phyloP scores from a whole-genome alignment of 2,329 filamentous ascomycete species.

The Talaromyces sp. region DNA sequence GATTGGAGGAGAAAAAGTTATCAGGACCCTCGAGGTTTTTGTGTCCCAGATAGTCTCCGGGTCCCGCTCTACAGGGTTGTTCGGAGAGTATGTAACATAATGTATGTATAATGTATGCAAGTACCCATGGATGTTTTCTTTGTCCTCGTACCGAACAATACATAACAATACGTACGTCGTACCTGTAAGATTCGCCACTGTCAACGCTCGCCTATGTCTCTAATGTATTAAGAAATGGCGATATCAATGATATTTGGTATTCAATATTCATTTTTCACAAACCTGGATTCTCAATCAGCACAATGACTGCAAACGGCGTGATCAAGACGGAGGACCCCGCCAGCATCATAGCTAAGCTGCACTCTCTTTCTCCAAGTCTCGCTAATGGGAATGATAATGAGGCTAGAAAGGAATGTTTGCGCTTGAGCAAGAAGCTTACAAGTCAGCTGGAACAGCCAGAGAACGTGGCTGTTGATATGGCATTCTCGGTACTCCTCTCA shows the following conservation, averaged over 20 bases:
- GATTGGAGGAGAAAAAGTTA: background rate
- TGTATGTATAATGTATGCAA: background rate
- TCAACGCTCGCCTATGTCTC: background rate
- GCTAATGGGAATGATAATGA: background rate
- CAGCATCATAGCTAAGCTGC: background rate
- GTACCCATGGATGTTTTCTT: background rate
- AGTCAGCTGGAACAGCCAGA: background rate
- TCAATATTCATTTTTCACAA: too few relatives aligned
- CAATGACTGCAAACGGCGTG: background rate
- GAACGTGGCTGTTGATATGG: constrained; percentile 12
- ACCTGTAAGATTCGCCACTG: background rate
- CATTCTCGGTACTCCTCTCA: constrained; percentile 5
- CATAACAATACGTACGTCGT: background rate
- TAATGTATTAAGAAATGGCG: background rate
- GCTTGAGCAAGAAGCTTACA: background rate
- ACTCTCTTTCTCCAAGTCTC: background rate
- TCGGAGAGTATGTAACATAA: background rate
- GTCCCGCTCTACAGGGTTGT: background rate
- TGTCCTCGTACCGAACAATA: background rate
- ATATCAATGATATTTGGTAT: background rate
- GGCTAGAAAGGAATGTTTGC: background rate
- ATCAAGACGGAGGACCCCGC: background rate
- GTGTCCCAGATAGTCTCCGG: background rate
- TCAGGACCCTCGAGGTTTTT: background rate
- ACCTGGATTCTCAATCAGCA: background rate